Conservation (phyloP, 768 basidiomycete species). For the Astraeus odoratus region DNA sequence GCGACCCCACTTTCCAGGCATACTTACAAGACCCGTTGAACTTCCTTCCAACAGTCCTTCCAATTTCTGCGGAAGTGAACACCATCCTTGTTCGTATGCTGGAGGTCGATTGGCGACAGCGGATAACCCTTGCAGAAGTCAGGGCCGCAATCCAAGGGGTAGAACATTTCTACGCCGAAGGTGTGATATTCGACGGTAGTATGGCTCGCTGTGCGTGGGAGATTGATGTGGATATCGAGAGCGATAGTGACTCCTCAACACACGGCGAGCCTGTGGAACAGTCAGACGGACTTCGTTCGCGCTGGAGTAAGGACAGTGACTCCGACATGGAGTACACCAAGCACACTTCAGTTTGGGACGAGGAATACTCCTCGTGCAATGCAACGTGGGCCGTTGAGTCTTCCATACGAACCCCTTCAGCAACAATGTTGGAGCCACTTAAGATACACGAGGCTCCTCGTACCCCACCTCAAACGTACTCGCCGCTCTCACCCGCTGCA, state of each 20-base stretch:
- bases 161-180: constrained; percentile 63
- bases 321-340: constrained; percentile 28
- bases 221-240: constrained; percentile 56
- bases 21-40: constrained; percentile 70
- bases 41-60: constrained; percentile 83
- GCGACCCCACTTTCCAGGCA: constrained; percentile 86
- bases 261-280: constrained; percentile 35
- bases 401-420: constrained; percentile 40
- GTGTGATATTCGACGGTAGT: constrained; percentile 72
- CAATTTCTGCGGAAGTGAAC: constrained; percentile 71
- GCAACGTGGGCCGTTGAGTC: constrained; percentile 53
- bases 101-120: constrained; percentile 54
- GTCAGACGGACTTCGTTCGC: constrained; percentile 39
- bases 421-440: constrained; percentile 29
- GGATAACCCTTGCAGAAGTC: constrained; percentile 43
- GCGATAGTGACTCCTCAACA: constrained; percentile 54
- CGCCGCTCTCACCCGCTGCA: constrained; percentile 36
- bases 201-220: constrained; percentile 79
- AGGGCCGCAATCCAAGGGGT: constrained; percentile 51
- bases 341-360: constrained; percentile 26
- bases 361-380: constrained; percentile 37
- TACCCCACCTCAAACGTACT: constrained; percentile 48
- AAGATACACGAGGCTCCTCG: constrained; percentile 40
- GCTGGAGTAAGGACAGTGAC: constrained; percentile 51
- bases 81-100: constrained; percentile 69